Evolutionary conservation across 2,329 filamentous ascomycete species (phyloP), one percentile per base, ranked within the genome.

Genomic region (Fusarium heterosporum): DNA sequence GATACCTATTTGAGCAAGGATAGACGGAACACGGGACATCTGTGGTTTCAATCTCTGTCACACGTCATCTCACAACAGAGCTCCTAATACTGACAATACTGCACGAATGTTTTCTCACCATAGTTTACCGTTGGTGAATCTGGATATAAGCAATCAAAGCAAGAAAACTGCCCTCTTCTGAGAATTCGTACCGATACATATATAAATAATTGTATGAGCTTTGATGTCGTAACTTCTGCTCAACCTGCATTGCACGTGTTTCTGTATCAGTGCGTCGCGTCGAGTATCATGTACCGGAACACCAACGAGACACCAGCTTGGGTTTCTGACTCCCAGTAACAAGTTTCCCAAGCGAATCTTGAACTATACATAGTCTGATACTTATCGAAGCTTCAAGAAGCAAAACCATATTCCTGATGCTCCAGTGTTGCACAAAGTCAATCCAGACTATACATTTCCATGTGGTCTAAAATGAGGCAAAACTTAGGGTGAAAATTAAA

Each of bases 1-100:
- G 36, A 51, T 45, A 11, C 42, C 28, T 50, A 25, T 45, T 62
- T 22, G 8, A 63, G 60, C 50, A 53, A 43, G 29, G 32, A 53
- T 26, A 39, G 40, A 41, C 47, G 41, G 38, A 57, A 55, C 61
- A 58, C 55, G 55, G 61, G 39, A 53, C 55, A 42, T 50, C 34
- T 53, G 19, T 47, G n/a, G 59, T 58, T 50, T 59, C 52, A 57
- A 57, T 28, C 8, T 25, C 3, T 25, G 4, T 40, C 13, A 34
- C 48, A 28, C 41, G 48, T 50, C 47, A 40, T 14, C 36, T 29
- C 14, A 34, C 47, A 38, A 56, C 59, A 26, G 48, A 61, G 48
- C 48, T 42, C 36, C 28, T 61, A 14, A 43, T 45, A 16, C 29
- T 17, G 50, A 42, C 46, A 16, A 30, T 52, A 28, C 49, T 36